Conservation (phyloP, 129 eudicot species). For the Daucus carota region DH1_v3.0 NC_030382.2:52049001-52049500, state of each 20-base stretch:
- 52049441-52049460: not conserved
- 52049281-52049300: not conserved
- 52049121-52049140: constrained; percentile 15
- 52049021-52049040: constrained; percentile 70
- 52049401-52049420: not conserved
- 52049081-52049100: constrained; percentile 46
- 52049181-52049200: not conserved
- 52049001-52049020: constrained; percentile 22
- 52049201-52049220: not conserved
- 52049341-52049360: not conserved
- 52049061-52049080: constrained; percentile 54
- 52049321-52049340: too few relatives aligned
- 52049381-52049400: not conserved
- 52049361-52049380: not conserved
- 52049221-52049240: not conserved
- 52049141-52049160: constrained; percentile 18
- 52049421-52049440: too few relatives aligned
- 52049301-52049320: too few relatives aligned
- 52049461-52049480: not conserved
- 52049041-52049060: constrained; percentile 77
- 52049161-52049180: constrained; percentile 4
- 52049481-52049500: not conserved
- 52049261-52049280: not conserved
- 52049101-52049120: constrained; percentile 7
- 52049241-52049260: not conserved